Base-by-base conservation (phyloP, 495 filamentous ascomycete species). In the Neurospora sp. region DNA sequence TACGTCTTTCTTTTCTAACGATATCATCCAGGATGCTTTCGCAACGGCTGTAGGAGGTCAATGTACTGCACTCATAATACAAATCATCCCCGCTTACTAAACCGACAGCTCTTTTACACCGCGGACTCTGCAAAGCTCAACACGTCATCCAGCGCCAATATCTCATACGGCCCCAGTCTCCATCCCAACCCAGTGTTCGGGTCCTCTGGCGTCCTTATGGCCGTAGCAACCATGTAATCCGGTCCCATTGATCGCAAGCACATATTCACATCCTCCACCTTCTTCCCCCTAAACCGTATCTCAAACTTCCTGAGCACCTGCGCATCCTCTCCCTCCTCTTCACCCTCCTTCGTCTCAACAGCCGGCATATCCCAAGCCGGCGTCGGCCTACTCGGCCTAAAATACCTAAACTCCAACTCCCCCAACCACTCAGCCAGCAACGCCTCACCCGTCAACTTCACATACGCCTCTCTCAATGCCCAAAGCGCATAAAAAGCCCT, bases 371-470 rank as follows among this genome's bases (percentile, higher is more conserved):
- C 73, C 72, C 71, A 80, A 8, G 20, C 71, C 12, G 65, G 38
- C 41, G 79, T 76, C 17, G 78, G 78, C 69, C 48, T 68, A 40
- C 82, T 80, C 40, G 84, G 75, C 40, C 76, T 70, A 44, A 84
- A 83, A 40, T 72, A 61, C 35, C 73, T 65, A 35, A 85, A 84
- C 75, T 85, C 82, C 22, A 86, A 74, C 75, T 91, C 86, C 68
- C 82, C 79, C 71, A 97, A 79, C 94, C 93, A 97, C 3, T 86
- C 84, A 4, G 94, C 94, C 41, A 97, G 82, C 69, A 98, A 83
- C 20, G 93, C 94, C 75, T 97, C 94, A 39, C 94, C 94, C 9
- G 92, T 93, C 87, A 98, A 89, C 86, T 98, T 98, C 74, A 98
- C 89, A 82, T 94, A 98, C 1, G 94, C 92, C 82, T 97, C 94